Percentiles rank a stretch among this genome's conserved stretches.
These are phyloP conservation scores for Cutaneotrichosporon cutaneum DNA, from an alignment of 1,284 basidiomycete species.

Conservation along the genomic window DNA sequence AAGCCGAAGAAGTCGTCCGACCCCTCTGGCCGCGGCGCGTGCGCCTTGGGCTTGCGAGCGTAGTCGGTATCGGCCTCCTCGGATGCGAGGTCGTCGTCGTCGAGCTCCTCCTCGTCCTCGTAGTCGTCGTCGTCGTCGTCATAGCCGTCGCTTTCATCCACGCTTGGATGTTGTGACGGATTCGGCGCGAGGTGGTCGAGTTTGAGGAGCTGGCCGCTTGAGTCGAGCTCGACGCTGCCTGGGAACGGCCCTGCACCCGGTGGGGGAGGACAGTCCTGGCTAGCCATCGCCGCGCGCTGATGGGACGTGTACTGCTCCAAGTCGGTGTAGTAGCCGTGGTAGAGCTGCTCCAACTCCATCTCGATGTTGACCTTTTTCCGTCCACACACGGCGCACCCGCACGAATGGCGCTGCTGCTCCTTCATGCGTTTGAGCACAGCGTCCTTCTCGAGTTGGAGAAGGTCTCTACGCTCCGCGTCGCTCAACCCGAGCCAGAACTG, in stretches of 20 bases:
- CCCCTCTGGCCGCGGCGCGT: constrained; percentile 41
- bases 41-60: constrained; percentile 26
- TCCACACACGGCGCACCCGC: constrained; percentile 93
- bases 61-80: constrained; percentile 62
- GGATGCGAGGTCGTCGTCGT: constrained; percentile 63
- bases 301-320: constrained; percentile 97
- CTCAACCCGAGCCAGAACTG: constrained; percentile 92
- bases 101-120: constrained; percentile 57
- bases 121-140: constrained; percentile 49
- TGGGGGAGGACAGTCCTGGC: constrained; percentile 81
- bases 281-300: constrained; percentile 85
- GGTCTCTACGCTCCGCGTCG: constrained; percentile 81
- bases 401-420: constrained; percentile 95
- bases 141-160: constrained; percentile 46
- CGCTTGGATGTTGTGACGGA: constrained; percentile 51
- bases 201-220: constrained; percentile 77
- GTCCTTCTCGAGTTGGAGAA: constrained; percentile 96
- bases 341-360: constrained; percentile 97
- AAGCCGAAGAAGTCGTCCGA: constrained; percentile 72
- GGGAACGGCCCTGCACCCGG: constrained; percentile 97
- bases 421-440: constrained; percentile 97
- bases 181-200: constrained; percentile 58
- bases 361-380: constrained; percentile 98
- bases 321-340: constrained; percentile 99
- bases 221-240: constrained; percentile 92